A percentile compares a stretch with the other conserved stretches of the same genome.
These are phyloP conservation scores for Orobanche coerulescens DNA, from an alignment of 257 asterid species.

Conservation along the genomic window DNA sequence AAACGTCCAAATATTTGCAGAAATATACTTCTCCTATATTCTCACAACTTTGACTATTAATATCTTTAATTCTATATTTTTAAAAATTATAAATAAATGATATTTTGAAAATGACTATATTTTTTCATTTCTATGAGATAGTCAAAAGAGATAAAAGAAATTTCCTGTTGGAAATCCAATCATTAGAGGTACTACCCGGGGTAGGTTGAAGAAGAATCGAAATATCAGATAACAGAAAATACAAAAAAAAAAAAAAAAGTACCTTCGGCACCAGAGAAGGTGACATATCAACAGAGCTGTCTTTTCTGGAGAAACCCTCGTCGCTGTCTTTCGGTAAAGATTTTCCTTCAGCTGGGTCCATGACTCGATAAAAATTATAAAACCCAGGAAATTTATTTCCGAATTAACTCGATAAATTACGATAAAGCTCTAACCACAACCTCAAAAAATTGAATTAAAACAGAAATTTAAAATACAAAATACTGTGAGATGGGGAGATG, in stretches of 20 bases:
- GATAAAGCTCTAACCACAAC: neutral
- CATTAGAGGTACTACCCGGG: too few relatives aligned
- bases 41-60: too few relatives aligned
- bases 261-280: conserved; percentile 34
- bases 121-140: too few relatives aligned
- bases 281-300: conserved; percentile 14
- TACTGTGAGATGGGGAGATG: neutral
- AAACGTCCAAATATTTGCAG: conserved; percentile 19
- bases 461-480: neutral
- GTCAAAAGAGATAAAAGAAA: too few relatives aligned
- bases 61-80: too few relatives aligned
- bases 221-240: neutral
- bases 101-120: too few relatives aligned
- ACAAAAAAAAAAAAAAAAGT: neutral
- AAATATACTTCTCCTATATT: too few relatives aligned
- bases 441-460: conserved; percentile 9
- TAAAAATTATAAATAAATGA: too few relatives aligned
- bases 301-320: conserved; percentile 27
- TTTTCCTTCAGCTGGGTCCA: conserved; percentile 41
- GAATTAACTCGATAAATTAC: conserved; percentile 6
- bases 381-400: neutral
- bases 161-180: too few relatives aligned
- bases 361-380: conserved; percentile 15
- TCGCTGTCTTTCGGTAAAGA: conserved; percentile 28
- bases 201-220: too few relatives aligned